phyloP scores from a whole-genome alignment of 78 protist species.

The Goniomonas avonlea region DNA sequence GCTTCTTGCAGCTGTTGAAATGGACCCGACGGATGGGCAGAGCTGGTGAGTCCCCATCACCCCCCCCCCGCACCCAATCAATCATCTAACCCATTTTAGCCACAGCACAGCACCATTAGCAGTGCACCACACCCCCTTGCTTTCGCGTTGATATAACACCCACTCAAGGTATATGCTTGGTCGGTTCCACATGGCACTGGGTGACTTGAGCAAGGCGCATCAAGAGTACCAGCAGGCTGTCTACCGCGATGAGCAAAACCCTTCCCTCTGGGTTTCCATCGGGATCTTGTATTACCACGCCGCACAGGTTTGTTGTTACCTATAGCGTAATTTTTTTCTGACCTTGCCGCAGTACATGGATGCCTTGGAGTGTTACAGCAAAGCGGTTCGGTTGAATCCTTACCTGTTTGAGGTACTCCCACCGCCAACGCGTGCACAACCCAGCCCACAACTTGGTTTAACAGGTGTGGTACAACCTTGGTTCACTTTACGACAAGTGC shows the following conservation, averaged over 20 bases:
- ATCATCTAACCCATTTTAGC: too few species aligned
- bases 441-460: neutral
- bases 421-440: too few species aligned
- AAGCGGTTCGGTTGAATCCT: constrained; percentile 71
- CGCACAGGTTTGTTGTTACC: neutral
- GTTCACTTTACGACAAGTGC: constrained; percentile 75
- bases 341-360: constrained; percentile 49
- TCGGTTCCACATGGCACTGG: constrained; percentile 59
- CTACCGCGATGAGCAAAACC: constrained; percentile 65
- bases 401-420: constrained; percentile 53
- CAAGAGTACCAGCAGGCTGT: constrained; percentile 66
- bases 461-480: constrained; percentile 75
- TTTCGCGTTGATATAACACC: too few species aligned
- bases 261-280: constrained; percentile 75
- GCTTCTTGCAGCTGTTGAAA: too few species aligned
- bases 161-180: constrained; percentile 75
- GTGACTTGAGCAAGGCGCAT: constrained; percentile 57
- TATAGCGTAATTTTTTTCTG: neutral
- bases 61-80: too few species aligned
- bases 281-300: constrained; percentile 78
- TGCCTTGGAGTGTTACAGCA: constrained; percentile 74
- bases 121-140: too few species aligned
- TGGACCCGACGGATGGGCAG: constrained; percentile 63
- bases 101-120: too few species aligned
- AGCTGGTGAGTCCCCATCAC: too few species aligned